Evolutionary conservation across 2,329 filamentous ascomycete genomes (phyloP), one percentile per base, ranked within the genome.

Genomic region (Camillea tinctor): DNA sequence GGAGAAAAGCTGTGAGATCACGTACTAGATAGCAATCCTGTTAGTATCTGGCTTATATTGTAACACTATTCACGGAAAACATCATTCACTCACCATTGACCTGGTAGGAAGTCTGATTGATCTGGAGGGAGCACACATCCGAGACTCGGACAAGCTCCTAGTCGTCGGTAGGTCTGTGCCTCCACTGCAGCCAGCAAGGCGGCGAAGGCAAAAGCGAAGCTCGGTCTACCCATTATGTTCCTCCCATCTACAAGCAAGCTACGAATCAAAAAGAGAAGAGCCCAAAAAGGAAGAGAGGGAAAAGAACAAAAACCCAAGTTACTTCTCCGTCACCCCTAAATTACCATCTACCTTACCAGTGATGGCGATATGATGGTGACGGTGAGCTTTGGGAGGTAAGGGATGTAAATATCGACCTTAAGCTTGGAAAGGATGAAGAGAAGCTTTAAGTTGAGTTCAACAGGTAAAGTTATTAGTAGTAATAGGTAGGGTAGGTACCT

Each of bases 71-170:
- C 24, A 26, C 36, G 9, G 9, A 17, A 13, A 17, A 13, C 3
- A 40, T 40, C 36, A 40, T 40, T 3, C 15, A 40, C 36, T 11
- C 9, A 40, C 36, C 36, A 88, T 77, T 95, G 91, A 13, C 91
- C 91, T 4, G 91, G 88, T 1, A 96, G 83, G 77, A 95, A 95
- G 70, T 95, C 91, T 64, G 89, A 87, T 77, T 86, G 83, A 65
- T 88, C 84, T 1, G 85, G 85, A 15, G 85, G 85, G 15, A 88
- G 75, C 52, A 88, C 76, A 66, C 85, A 87, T 63, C 85, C 85
- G 20, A 88, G 79, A 40, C 78, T 78, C 9, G 84, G 84, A 70
- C 85, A 88, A 23, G 81, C 81, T 62, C 85, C 85, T 19, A 87
- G 77, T 55, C 85, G 79, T 73, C 84, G 84, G 74, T 79, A 87